Evolutionary conservation across 495 filamentous ascomycete species (phyloP).

Genomic region (Schizothecium vesticola): DNA sequence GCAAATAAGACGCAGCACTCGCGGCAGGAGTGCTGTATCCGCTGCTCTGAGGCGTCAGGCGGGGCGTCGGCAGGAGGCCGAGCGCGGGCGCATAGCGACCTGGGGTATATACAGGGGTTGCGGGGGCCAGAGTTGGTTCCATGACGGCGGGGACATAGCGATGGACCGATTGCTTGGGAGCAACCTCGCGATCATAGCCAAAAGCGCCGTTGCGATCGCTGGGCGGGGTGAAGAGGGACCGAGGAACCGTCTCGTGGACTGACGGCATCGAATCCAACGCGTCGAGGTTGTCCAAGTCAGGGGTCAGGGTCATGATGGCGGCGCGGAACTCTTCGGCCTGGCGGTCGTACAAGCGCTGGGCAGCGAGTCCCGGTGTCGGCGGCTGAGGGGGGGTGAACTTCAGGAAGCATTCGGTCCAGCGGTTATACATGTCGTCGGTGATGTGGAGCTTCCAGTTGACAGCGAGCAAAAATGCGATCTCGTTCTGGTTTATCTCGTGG

Average conservation of each 20-base stretch:
- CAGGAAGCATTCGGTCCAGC: conserved; percentile 87
- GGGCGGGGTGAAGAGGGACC: conserved; percentile 31
- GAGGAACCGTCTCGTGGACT: conserved; percentile 17
- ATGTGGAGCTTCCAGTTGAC: conserved; percentile 95
- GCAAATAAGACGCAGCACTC: conserved; percentile 60
- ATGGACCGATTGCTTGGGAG: conserved; percentile 29
- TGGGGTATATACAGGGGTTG: conserved; percentile 49
- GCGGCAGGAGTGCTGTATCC: conserved; percentile 84
- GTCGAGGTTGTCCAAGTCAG: conserved; percentile 65
- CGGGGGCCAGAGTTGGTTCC: conserved; percentile 55
- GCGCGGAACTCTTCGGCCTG: conserved; percentile 63
- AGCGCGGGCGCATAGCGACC: conserved; percentile 47
- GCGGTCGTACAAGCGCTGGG: conserved; percentile 34
- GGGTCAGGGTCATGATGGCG: conserved; percentile 71
- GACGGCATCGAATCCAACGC: conserved; percentile 34
- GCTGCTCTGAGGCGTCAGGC: conserved; percentile 70
- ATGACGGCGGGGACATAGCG: conserved; percentile 50
- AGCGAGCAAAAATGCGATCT: conserved; percentile 84
- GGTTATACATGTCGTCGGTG: conserved; percentile 77
- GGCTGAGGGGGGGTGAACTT: conserved; percentile 70
- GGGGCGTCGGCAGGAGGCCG: conserved; percentile 70
- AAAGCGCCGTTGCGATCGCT: conserved; percentile 26
- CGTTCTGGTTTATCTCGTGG: conserved; percentile 90
- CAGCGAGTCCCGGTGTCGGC: conserved; percentile 50
- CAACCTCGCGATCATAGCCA: conserved; percentile 37